phyloP scores from a whole-genome alignment of 129 eudicot species.

The Flaveria ramosissima region DNA sequence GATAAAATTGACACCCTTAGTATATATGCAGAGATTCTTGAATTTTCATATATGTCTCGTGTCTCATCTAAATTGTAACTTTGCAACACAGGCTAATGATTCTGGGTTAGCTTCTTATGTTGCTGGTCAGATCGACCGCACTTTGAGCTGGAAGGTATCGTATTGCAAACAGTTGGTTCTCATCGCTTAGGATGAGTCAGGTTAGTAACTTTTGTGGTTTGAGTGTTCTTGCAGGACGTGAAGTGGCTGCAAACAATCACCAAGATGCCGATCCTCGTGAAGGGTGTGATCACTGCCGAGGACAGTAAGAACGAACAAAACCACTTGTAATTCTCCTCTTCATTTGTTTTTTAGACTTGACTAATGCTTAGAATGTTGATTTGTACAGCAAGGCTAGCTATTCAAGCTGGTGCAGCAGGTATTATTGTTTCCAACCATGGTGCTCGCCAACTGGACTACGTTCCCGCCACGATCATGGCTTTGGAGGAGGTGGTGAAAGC shows the following conservation, averaged over 20 bases:
- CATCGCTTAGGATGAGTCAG: background rate
- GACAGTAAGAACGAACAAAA: conserved; percentile 60
- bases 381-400: conserved; percentile 56
- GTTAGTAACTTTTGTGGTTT: background rate
- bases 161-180: background rate
- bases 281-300: conserved; percentile 96
- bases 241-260: conserved; percentile 96
- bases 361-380: conserved; percentile 5
- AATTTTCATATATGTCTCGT: background rate
- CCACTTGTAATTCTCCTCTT: background rate
- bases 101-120: conserved; percentile 94
- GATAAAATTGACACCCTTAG: background rate
- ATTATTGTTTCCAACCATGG: conserved; percentile 83
- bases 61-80: conserved; percentile 18
- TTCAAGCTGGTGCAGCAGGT: conserved; percentile 77
- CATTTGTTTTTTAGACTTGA: background rate
- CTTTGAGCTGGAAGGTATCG: conserved; percentile 92
- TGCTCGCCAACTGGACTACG: conserved; percentile 90
- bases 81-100: conserved; percentile 67
- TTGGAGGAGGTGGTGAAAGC: conserved; percentile 88
- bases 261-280: conserved; percentile 83
- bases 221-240: conserved; percentile 58
- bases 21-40: background rate
- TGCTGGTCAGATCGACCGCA: conserved; percentile 95
- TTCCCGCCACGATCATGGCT: conserved; percentile 80